Conservation (phyloP, 176 grass and related monocot species). For the Lolium multiflorum region DNA sequence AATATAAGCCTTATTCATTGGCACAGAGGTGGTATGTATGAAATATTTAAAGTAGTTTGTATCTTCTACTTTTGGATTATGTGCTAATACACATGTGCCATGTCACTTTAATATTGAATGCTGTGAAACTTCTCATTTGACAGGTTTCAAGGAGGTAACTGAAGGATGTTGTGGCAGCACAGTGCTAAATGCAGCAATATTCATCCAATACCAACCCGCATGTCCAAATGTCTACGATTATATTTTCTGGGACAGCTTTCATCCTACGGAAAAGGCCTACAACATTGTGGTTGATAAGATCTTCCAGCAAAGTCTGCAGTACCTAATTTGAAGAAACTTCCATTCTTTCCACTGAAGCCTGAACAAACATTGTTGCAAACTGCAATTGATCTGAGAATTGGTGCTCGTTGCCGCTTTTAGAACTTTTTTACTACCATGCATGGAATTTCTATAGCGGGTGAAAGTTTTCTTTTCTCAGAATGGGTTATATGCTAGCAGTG, state of each 20-base stretch:
- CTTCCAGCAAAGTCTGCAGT: slow-evolving; percentile 12
- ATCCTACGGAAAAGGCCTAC: slow-evolving; percentile 53
- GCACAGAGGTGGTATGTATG: not conserved
- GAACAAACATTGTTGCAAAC: not conserved
- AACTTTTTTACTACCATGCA: not conserved
- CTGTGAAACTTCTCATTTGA: not conserved
- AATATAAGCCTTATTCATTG: too few species aligned
- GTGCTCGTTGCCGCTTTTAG: not conserved
- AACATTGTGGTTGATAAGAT: slow-evolving; percentile 53
- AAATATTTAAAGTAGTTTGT: not conserved
- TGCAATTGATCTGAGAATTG: not conserved
- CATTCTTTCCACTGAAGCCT: not conserved
- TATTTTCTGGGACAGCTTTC: slow-evolving; percentile 69
- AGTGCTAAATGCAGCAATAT: slow-evolving; percentile 36
- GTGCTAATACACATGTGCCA: not conserved
- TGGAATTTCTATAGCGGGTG: not conserved
- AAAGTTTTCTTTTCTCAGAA: not conserved
- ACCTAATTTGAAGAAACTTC: slow-evolving; percentile 43
- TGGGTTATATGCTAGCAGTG: not conserved
- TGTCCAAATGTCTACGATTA: slow-evolving; percentile 54
- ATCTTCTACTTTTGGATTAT: not conserved
- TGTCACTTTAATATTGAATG: not conserved
- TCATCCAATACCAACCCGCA: slow-evolving; percentile 45
- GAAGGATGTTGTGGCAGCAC: slow-evolving; percentile 42
- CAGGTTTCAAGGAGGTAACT: slow-evolving; percentile 47